Base-by-base conservation (phyloP, 169 alveolate species). In the Cryptosporidium felis region DNA sequence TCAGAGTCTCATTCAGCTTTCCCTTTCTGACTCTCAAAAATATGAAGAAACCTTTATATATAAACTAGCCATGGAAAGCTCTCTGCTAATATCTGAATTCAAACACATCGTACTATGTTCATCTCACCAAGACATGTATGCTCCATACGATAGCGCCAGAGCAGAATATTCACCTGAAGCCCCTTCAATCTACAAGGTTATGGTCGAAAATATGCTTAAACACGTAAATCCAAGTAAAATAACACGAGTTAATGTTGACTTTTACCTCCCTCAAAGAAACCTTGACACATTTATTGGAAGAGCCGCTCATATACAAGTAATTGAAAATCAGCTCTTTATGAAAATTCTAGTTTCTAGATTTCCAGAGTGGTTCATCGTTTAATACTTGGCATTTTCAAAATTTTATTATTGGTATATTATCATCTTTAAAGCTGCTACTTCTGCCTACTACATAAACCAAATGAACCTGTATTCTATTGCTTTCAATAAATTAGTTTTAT, bases 231-330 rank as follows among this genome's bases (percentile, higher is more conserved):
- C 90, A 28, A 90, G 91, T 60, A 82, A 89, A 16, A 67, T 96
- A 14, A 90, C 92, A 74, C 92, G 97, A 85, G 81, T 96, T 34
- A 97, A 94, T 89, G 96, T 96, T 8, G 92, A 94, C 82, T 96
- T 94, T 80, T 91, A 91, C 60, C 93, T 94, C 26, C 85, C 95
- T 36, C 93, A 94, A 88, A 93, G 94, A 90, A 91, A 90, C 60
- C 80, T 94, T 81, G 99, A 96, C 80, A 88, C 96, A 41, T 92
- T 95, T 88, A 95, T 96, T 21, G 99, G 99, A 5, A 91, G 99
- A 80, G 96, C 98, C 14, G 99, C 99, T 28, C 99, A 96, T 79
- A 94, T 96, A 32, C 96, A 94, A 90, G 95, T 96, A 65, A 81
- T 96, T 59, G 99, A 96, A 90, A 94, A 94, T 80, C 93, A 93